Percentiles rank a stretch among this genome's conserved stretches.
Conservation (phyloP, 75 land plant genomes). For the Pinus albicaulis region DNA sequence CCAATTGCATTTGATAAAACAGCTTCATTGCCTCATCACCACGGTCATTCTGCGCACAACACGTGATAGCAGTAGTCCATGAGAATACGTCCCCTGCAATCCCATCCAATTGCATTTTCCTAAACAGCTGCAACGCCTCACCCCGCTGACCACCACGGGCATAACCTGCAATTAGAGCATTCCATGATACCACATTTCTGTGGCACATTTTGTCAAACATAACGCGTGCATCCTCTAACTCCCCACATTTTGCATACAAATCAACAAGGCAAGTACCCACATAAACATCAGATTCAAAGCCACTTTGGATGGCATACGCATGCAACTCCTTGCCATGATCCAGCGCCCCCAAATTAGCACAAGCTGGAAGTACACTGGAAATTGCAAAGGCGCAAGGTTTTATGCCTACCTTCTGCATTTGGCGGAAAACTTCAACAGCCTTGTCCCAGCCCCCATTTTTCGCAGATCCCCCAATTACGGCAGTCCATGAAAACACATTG, state of each 20-base stretch:
- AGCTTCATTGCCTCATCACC: constrained; percentile 10
- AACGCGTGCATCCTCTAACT: constrained; percentile 34
- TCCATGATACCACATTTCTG: constrained; percentile 50
- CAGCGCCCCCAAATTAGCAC: constrained; percentile 8
- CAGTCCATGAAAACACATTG: not conserved
- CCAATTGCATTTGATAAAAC: constrained; percentile 20
- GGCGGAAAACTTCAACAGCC: constrained; percentile 19
- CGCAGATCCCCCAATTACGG: not conserved
- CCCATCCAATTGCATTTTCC: not conserved
- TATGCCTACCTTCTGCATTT: constrained; percentile 21
- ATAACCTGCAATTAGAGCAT: constrained; percentile 56
- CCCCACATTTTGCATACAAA: constrained; percentile 68
- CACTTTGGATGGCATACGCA: constrained; percentile 33
- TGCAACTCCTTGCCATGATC: constrained; percentile 14
- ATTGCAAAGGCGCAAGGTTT: not conserved
- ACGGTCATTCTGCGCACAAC: not conserved
- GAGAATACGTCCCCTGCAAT: constrained; percentile 37
- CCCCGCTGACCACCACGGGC: constrained; percentile 34
- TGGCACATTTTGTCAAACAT: constrained; percentile 34
- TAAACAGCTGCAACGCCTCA: constrained; percentile 41
- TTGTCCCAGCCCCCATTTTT: not conserved
- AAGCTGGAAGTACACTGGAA: constrained; percentile 9
- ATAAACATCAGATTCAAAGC: constrained; percentile 28
- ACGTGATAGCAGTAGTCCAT: constrained; percentile 58
- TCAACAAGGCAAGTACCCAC: constrained; percentile 48